Evolutionary conservation across 352 stramenopile genomes (phyloP).

Genomic region (Phytophthora citrophthora): DNA sequence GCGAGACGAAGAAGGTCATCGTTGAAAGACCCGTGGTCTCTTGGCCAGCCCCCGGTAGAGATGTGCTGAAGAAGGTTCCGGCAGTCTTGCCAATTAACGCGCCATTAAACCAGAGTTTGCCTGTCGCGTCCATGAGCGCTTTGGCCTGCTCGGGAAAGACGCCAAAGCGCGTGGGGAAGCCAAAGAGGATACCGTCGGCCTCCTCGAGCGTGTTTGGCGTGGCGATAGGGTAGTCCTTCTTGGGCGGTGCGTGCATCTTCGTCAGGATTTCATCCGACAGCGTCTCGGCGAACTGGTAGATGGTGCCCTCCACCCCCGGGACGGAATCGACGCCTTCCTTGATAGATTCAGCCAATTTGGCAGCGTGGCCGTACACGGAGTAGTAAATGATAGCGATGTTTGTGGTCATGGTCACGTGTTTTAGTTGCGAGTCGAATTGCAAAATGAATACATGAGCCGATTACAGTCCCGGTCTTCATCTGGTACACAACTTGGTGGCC

Average conservation of each 20-base stretch:
- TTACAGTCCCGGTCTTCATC: too few species aligned
- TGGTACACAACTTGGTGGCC: too few species aligned
- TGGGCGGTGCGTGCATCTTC: constrained; percentile 1
- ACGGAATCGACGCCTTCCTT: constrained; percentile 19
- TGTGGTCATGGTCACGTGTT: constrained; percentile 4
- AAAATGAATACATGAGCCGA: too few species aligned
- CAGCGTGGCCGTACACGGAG: constrained; percentile 16
- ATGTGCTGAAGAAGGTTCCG: constrained; percentile 19
- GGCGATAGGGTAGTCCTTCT: constrained; percentile 9
- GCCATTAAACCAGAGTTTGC: constrained; percentile 5
- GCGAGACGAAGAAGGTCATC: constrained; percentile 17
- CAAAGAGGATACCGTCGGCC: constrained; percentile 21
- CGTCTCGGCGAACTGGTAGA: constrained; percentile 19
- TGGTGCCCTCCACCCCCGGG: constrained; percentile 8
- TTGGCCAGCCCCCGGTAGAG: constrained; percentile 9
- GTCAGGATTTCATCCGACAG: constrained; percentile 16
- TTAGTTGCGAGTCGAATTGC: background rate
- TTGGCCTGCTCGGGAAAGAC: constrained; percentile 16
- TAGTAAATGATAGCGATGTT: constrained; percentile 30
- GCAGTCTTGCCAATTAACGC: constrained; percentile 14
- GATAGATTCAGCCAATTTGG: constrained; percentile 10
- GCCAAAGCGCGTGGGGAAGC: constrained; percentile 15
- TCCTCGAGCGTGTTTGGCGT: constrained; percentile 15
- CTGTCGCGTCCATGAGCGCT: constrained; percentile 14
- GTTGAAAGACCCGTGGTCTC: constrained; percentile 12